Evolutionary conservation across 345 rosid species (phyloP).

Genomic region (Draba incana): DNA sequence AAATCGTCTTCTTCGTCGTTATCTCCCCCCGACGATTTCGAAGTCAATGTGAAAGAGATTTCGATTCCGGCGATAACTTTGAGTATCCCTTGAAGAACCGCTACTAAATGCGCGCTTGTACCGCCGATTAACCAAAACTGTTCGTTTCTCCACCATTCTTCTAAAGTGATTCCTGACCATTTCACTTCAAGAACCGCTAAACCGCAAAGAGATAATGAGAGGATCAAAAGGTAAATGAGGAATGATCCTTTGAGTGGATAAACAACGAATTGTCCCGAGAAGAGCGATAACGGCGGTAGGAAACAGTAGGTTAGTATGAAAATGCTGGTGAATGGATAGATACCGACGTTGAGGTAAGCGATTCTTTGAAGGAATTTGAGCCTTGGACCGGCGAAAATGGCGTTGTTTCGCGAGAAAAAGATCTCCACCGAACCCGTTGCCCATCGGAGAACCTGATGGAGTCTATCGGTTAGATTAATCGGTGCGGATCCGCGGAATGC

Average conservation of each 20-base stretch:
- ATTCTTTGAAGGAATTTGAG: constrained; percentile 71
- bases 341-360: constrained; percentile 81
- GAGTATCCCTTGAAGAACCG: constrained; percentile 80
- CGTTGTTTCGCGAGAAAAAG: constrained; percentile 85
- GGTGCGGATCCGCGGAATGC: constrained; percentile 86
- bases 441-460: constrained; percentile 88
- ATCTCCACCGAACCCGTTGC: constrained; percentile 91
- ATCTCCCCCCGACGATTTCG: constrained; percentile 58
- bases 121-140: constrained; percentile 93
- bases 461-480: constrained; percentile 74
- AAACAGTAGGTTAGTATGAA: constrained; percentile 88
- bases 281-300: constrained; percentile 76
- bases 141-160: constrained; percentile 96
- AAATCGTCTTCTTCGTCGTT: constrained; percentile 67
- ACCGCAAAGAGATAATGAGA: constrained; percentile 62
- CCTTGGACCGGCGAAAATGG: constrained; percentile 57
- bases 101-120: constrained; percentile 84
- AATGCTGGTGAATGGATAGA: constrained; percentile 80
- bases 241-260: constrained; percentile 52
- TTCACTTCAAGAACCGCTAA: constrained; percentile 79
- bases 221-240: constrained; percentile 60
- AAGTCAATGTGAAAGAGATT: constrained; percentile 70
- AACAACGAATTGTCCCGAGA: constrained; percentile 73
- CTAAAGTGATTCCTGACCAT: constrained; percentile 74
- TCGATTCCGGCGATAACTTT: constrained; percentile 85